Evolutionary conservation across 164 flowering plant species (phyloP), one percentile per base, ranked within the genome.

Genomic region (Liquidambar formosana): DNA sequence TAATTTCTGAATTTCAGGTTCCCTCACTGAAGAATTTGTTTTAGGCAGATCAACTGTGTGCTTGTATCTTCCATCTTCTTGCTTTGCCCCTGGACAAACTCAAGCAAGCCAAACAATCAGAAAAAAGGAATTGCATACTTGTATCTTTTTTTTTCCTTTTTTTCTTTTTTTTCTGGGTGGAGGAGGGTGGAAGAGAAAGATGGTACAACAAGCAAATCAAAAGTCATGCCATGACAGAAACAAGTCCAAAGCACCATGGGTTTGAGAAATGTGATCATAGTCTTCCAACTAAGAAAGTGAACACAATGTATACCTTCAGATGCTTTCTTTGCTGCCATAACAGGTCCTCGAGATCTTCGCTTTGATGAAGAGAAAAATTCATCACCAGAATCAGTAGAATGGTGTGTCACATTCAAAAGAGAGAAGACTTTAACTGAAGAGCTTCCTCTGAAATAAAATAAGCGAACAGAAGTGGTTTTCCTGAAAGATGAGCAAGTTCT

Each of bases 1-100:
- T 61, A 88, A 65, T 78, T 89, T 93, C 82, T 93, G 99, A 74
- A 95, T 86, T 83, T 95, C 96, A 68, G 99, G 99, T 82, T 95
- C 98, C 83, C 95, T 88, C 18, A 82, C 80, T 41, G 78, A 68
- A 67, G 99, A 78, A 70, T 95, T 95, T 28, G 99, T 95, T 79
- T 93, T 89, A 8, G 97, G 99, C 63, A 95, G 81, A 79, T 95
- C 91, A 81, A 95, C 85, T 12, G 97, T 95, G 77, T 95, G 85
- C 72, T 91, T 95, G 74, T 95, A 95, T 76, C 68, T 93, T 62
- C 99, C 97, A 67, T 85, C 96, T 73, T 80, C 97, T 76, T 88
- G 89, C 77, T 91, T 88, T 43, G 67, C 64, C 75, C 93, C 97
- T 92, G 67, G 71, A 80, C 54, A 78, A 66, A 18, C 28, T 22